Evolutionary conservation across 192 early-diverging fungal species (phyloP), one percentile per base, ranked within the genome.

Genomic region (Rhizophlyctis rosea): DNA sequence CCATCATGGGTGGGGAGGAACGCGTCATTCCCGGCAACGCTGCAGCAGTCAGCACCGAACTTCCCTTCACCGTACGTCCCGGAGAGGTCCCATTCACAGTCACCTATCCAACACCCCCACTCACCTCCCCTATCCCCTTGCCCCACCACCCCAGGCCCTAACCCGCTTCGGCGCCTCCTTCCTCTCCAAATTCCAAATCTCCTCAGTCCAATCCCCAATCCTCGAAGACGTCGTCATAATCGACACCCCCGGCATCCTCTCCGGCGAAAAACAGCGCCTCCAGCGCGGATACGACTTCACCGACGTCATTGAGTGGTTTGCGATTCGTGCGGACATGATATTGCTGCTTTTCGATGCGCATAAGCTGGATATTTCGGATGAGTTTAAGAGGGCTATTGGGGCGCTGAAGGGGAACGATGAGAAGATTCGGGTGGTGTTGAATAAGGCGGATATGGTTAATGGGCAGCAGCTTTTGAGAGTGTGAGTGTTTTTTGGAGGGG

Each of bases 181-280:
- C 54, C 76, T 94, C 47, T 85, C 84, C 4, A 84, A 90, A 16
- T 93, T 93, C 75, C 89, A 93, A 63, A 71, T 64, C 47, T 58
- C 44, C 11, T 2, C n/a, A 31, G 4, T 49, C 23, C 0, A 83
- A 57, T 87, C 88, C 2, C 85, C 91, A 29, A 64, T 89, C 23
- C 75, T 95, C 51, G 79, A 87, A 48, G 87, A 91, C 56, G 78
- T 95, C 82, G 90, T 89, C 31, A 71, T 95, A 18, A 88, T 95
- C 54, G 93, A 95, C 65, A 92, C 91, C n/a, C 93, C 93, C 0
- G 93, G 93, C 13, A 89, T 95, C 35, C 76, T 95, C 18, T 88
- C 89, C 9, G 91, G 92, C 21, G 88, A 89, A 64, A 91, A 92
- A 73, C 92, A 93, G 74, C 77, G 82, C 2, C 77, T 89, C 47